A percentile compares a stretch with the other conserved stretches of the same genome.
phyloP scores from a whole-genome alignment of 306 rosid species.

The Ormosia semicastrata region DNA sequence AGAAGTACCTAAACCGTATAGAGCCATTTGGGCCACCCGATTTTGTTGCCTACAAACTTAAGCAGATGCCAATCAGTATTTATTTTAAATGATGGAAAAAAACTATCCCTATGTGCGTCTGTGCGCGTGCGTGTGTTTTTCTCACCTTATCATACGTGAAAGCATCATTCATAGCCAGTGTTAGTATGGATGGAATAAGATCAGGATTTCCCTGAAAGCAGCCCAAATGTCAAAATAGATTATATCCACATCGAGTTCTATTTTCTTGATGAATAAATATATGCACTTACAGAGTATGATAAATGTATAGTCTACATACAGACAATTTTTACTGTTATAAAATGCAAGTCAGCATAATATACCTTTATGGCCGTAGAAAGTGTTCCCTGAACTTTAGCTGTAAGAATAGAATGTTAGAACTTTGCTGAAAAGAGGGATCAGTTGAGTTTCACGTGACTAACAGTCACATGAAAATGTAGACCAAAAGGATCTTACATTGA shows the following conservation, averaged over 20 bases:
- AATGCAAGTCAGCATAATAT: conserved; percentile 1
- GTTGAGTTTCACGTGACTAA: conserved; percentile 15
- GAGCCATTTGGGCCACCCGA: conserved; percentile 96
- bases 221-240: conserved; percentile 4
- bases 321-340: background rate
- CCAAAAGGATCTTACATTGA: conserved; percentile 54
- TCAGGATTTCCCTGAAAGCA: conserved; percentile 74
- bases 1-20: conserved; percentile 79
- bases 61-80: conserved; percentile 40
- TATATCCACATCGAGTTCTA: background rate
- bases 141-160: conserved; percentile 91
- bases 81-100: conserved; percentile 13
- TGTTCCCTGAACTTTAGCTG: conserved; percentile 75
- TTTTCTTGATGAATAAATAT: background rate
- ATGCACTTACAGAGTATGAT: background rate
- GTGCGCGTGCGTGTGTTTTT: background rate
- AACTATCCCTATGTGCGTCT: background rate
- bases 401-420: conserved; percentile 26
- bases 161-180: conserved; percentile 82
- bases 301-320: conserved; percentile 7
- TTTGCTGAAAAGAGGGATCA: conserved; percentile 18
- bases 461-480: conserved; percentile 8
- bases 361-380: conserved; percentile 70
- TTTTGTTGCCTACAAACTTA: conserved; percentile 85
- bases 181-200: conserved; percentile 59